Base-by-base conservation (phyloP, 495 filamentous ascomycete genomes). In the Neurospora sp. region DNA sequence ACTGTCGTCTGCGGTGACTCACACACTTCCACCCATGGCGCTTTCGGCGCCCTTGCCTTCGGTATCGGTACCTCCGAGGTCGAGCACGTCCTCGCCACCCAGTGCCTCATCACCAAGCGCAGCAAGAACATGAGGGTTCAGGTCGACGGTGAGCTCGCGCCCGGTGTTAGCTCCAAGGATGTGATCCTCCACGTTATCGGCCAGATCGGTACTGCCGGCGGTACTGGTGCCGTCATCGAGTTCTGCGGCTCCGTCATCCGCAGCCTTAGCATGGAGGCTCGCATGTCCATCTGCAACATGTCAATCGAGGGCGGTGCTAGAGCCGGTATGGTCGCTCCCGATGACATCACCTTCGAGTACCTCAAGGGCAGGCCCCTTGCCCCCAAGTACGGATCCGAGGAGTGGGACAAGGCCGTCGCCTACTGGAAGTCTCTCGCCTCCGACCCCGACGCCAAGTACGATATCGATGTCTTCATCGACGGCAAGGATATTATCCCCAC, bases 231-330 rank as follows among this genome's bases (percentile, higher is more conserved):
- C 70, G 96, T 99, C 73, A 97, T 99, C 76, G 96, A 99, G 85
- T 99, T 92, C 87, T 96, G 93, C 76, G 96, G 96, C 70, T 96
- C 93, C 70, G 93, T 94, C 70, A 97, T 99, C 78, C 89, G 93
- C 74, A 83, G 82, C 47, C 85, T 99, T 76, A 97, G 93, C 83
- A 97, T 99, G 89, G 96, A 99, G 81, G 96, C 96, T 44, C 91
- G 96, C 77, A 98, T 99, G 95, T 97, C 93, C 71, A 96, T 99
- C 80, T 98, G 96, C 84, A 99, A 99, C 85, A 99, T 99, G 96
- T 94, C 95, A n/a, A 98, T 98, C 79, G 96, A 99, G 85, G 96
- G 84, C 73, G 96, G 96, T 83, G 96, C 96, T 45, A 88, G 96
- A 85, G 95, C 96, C 72, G 96, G 96, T 73, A 95, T 99, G 93